Percentiles rank a stretch among this genome's conserved stretches.
Conservation (phyloP, 202 grass and related monocot species). For the Panicum hallii region DNA sequence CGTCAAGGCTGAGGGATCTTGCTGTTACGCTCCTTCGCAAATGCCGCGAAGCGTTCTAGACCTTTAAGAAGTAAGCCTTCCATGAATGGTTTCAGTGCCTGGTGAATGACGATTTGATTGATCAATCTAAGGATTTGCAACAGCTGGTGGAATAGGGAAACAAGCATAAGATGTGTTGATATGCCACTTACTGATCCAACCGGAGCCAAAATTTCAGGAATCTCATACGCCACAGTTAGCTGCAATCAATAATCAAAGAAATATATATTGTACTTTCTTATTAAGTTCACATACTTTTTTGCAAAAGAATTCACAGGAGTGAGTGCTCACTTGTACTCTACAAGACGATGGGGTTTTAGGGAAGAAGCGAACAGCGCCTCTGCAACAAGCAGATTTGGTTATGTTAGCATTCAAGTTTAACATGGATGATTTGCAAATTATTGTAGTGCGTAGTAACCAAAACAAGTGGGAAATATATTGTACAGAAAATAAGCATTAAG, state of each 20-base stretch:
- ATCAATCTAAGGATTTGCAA: slow-evolving; percentile 16
- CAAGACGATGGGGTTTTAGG: slow-evolving; percentile 76
- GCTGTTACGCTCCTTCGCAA: slow-evolving; percentile 66
- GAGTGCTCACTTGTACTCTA: slow-evolving; percentile 77
- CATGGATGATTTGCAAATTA: background rate
- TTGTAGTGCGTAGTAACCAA: background rate
- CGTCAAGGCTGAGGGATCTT: slow-evolving; percentile 57
- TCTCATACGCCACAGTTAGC: slow-evolving; percentile 91
- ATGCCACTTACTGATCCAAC: slow-evolving; percentile 74
- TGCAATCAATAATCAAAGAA: slow-evolving; percentile 46
- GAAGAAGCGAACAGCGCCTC: slow-evolving; percentile 91
- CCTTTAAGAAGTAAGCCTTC: slow-evolving; percentile 82
- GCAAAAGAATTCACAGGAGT: background rate
- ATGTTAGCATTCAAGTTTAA: background rate
- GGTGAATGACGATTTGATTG: slow-evolving; percentile 35
- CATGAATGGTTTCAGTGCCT: slow-evolving; percentile 92
- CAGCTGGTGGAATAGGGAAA: background rate
- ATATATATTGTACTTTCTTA: background rate
- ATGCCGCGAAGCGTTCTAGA: slow-evolving; percentile 63
- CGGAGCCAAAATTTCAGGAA: slow-evolving; percentile 81
- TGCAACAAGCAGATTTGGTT: slow-evolving; percentile 48
- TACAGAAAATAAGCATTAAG: slow-evolving; percentile 16
- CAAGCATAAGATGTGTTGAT: background rate
- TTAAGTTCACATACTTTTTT: background rate
- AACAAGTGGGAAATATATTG: background rate